Percentiles rank a stretch among this genome's conserved stretches.
Evolutionary conservation across 768 basidiomycete species (phyloP).

Genomic region (button mushroom (Agaricus bisporus)): DNA sequence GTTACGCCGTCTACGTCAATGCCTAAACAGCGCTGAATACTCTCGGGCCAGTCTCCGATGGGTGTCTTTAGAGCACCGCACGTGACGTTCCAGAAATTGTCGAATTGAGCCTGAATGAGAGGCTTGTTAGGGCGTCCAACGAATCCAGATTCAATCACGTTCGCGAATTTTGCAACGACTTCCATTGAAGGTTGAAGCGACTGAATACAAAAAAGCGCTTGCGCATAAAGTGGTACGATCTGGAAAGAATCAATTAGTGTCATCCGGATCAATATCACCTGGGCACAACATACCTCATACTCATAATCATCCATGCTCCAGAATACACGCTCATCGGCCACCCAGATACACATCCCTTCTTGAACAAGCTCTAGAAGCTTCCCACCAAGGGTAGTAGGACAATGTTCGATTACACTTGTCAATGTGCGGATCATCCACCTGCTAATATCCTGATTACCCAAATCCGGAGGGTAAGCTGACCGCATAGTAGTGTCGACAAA

Average conservation of each 20-base stretch:
- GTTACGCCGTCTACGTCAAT: constrained; percentile 8
- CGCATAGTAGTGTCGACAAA: constrained; percentile 56
- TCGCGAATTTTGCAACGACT: constrained; percentile 40
- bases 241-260: constrained; percentile 17
- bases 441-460: constrained; percentile 43
- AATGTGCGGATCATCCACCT: constrained; percentile 61
- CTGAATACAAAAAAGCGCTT: constrained; percentile 45
- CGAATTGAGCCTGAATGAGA: constrained; percentile 44
- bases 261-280: not conserved
- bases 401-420: constrained; percentile 45
- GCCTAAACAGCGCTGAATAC: constrained; percentile 21
- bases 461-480: constrained; percentile 61
- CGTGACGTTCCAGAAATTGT: constrained; percentile 53
- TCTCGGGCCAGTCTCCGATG: constrained; percentile 46
- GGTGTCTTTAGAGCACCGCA: constrained; percentile 39
- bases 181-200: constrained; percentile 32
- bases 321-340: constrained; percentile 49
- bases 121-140: constrained; percentile 43
- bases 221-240: constrained; percentile 63
- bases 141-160: constrained; percentile 56
- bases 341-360: constrained; percentile 55
- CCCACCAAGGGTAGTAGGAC: constrained; percentile 41
- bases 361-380: constrained; percentile 42
- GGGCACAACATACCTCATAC: constrained; percentile 42
- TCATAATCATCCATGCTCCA: constrained; percentile 51